These are phyloP conservation scores for Tremellales sp. DNA, from an alignment of 1,284 basidiomycete genomes.

Conservation along the genomic window DNA sequence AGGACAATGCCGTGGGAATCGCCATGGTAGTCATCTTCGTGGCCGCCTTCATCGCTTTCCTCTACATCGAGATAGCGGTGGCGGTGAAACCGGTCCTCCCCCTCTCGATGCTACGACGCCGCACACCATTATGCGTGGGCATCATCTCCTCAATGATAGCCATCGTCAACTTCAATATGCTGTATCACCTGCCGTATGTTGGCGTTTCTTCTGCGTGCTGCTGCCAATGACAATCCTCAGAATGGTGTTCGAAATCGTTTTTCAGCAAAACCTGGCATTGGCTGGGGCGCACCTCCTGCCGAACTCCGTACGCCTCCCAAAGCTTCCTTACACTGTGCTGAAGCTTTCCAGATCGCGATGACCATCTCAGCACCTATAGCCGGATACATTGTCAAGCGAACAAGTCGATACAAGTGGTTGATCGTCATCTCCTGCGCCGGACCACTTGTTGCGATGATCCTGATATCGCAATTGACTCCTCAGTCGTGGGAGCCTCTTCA, in stretches of 20 bases:
- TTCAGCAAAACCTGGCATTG: constrained; percentile 14
- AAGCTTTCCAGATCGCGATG: constrained; percentile 17
- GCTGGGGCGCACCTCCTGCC: constrained; percentile 30
- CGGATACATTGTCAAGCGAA: constrained; percentile 20
- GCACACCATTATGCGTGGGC: constrained; percentile 25
- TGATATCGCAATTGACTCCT: constrained; percentile 13
- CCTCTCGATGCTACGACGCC: constrained; percentile 17
- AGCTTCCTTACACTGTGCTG: background rate
- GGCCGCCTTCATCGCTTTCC: constrained; percentile 20
- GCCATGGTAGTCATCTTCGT: constrained; percentile 8
- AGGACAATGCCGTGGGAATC: constrained; percentile 10
- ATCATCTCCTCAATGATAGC: constrained; percentile 27
- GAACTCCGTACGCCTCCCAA: constrained; percentile 15
- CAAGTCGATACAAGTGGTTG: constrained; percentile 25
- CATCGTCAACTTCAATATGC: constrained; percentile 35
- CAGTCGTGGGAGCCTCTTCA: constrained; percentile 13
- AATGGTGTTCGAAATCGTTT: constrained; percentile 31
- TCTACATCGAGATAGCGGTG: constrained; percentile 25
- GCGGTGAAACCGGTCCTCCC: constrained; percentile 27
- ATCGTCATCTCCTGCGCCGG: constrained; percentile 22
- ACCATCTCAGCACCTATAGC: constrained; percentile 24
- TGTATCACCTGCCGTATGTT: constrained; percentile 28
- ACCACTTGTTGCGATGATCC: constrained; percentile 25
- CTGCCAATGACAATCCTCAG: background rate
- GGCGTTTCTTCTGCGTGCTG: too few species aligned